Base-by-base conservation (phyloP, 2,329 filamentous ascomycete species). In the Teratosphaeriaceae sp. region DNA sequence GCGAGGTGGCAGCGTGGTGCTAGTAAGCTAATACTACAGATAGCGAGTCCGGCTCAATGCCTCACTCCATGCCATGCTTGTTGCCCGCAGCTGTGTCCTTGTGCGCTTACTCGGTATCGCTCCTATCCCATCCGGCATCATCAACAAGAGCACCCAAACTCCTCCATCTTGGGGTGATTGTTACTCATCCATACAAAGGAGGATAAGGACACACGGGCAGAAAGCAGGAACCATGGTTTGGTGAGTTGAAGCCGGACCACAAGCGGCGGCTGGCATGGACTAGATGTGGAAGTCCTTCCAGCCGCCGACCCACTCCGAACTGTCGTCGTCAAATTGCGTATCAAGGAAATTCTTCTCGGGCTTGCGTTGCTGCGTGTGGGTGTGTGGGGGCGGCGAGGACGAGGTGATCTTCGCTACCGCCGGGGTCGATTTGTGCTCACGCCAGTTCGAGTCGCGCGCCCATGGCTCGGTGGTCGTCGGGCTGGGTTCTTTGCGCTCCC, bases 261-360 rank as follows among this genome's bases (percentile, higher is more conserved):
- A 38, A 29, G 12, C 9, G 27, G 34, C 21, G 29, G 11, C 16
- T 13, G 31, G 26, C 31, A 38, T 33, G 37, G 29, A 69, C 73
- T 77, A 79, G 65, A 79, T 73, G 65, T 79, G 76, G 65, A 78
- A 72, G 63, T 81, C 80, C 66, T 85, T 81, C 80, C 86, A 94
- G 70, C 85, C 87, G 74, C 88, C 88, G 80, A 95, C 87, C 83
- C 90, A 94, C 79, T 94, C 88, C 73, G 89, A 70, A 61, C 90
- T 85, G 61, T 42, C 40, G 18, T 36, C 29, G n/a, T 42, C 40
- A 69, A 54, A 45, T 35, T 58, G 51, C 27, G 54, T 45, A 36
- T 56, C 50, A 48, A 58, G 53, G 59, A 77, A 65, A 55, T 55
- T 58, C 47, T 52, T 55, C 49, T 55, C 54, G 47, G 48, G 51